Evolutionary conservation across 2,329 filamentous ascomycete species (phyloP).

Genomic region (Bimuria novae-zelandiae): DNA sequence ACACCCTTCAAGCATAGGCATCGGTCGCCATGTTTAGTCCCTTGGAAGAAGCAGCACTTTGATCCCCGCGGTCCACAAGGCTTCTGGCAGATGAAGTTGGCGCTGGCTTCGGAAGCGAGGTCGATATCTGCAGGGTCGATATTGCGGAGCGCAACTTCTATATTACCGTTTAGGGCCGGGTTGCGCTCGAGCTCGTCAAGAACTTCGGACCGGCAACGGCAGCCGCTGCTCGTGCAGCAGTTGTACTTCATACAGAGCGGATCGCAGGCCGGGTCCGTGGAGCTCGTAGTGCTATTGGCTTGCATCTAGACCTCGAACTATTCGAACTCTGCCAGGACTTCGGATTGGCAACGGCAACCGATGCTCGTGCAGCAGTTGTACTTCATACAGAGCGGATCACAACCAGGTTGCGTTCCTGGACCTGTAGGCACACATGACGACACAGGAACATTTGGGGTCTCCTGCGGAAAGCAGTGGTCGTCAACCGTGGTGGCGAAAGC

Average conservation of each 20-base stretch:
- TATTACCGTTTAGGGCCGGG: not conserved
- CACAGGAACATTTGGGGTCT: not conserved
- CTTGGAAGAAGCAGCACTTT: not conserved
- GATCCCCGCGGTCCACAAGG: not conserved
- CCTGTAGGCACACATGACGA: not conserved
- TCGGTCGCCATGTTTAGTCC: not conserved
- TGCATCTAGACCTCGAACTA: not conserved
- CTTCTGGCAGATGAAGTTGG: not conserved
- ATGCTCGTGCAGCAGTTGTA: not conserved
- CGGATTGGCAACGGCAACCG: not conserved
- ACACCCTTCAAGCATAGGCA: not conserved
- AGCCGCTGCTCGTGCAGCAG: not conserved
- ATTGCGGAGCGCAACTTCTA: not conserved
- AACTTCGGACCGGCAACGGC: not conserved
- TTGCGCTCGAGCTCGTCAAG: not conserved
- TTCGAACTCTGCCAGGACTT: not conserved
- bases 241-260: not conserved
- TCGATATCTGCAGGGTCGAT: not conserved
- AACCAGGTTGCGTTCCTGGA: not conserved
- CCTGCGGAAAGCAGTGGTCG: not conserved
- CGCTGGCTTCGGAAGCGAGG: not conserved
- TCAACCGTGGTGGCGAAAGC: not conserved
- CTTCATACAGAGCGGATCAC: not conserved
- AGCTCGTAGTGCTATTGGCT: not conserved
- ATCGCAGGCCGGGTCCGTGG: not conserved